Base-by-base conservation (phyloP, 2,329 filamentous ascomycete genomes). In the Epichloe bromicola region DNA sequence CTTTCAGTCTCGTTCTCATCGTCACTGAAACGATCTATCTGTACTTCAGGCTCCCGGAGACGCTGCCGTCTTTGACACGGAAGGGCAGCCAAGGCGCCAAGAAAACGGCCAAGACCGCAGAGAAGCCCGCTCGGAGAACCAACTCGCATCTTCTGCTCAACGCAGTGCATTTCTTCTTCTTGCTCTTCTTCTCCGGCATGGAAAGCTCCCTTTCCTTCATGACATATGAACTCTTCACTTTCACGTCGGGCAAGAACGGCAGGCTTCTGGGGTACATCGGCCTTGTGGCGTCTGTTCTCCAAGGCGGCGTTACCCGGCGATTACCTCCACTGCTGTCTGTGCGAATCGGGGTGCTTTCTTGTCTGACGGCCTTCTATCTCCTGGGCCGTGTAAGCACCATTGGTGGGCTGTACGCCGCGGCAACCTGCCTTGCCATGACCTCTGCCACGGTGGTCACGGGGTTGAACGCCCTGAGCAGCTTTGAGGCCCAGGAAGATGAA, bases 171-270 rank as follows among this genome's bases (percentile, higher is more conserved):
- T 85, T 97, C 62, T 71, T 84, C 45, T 98, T 98, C 67, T 82
- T 98, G 53, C 81, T 98, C 12, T 95, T 95, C 69, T 98, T 98
- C 70, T 95, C 88, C 2, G 93, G 93, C 54, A 91, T 98, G 85
- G 93, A 98, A 65, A 97, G 95, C 67, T 95, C 89, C 1, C 78
- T 98, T 3, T 90, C 93, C 0, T 98, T 98, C 66, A 90, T 98
- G 81, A 97, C 91, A 0, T 95, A 93, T 61, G 91, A 95, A 49
- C 79, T 98, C 43, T 97, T 97, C 66, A 78, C 79, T 8, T 94
- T 93, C 64, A 80, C 76, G 11, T 85, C 89, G 1, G 79, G 82
- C 42, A 79, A 88, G 49, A 95, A 94, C 57, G 93, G 93, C 15
- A 80, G 83, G 11, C 75, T 98, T 2, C 80, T 98, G 2, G 91